Evolutionary conservation across 257 asterid genomes (phyloP).

Genomic region (Mitragyna speciosa): DNA sequence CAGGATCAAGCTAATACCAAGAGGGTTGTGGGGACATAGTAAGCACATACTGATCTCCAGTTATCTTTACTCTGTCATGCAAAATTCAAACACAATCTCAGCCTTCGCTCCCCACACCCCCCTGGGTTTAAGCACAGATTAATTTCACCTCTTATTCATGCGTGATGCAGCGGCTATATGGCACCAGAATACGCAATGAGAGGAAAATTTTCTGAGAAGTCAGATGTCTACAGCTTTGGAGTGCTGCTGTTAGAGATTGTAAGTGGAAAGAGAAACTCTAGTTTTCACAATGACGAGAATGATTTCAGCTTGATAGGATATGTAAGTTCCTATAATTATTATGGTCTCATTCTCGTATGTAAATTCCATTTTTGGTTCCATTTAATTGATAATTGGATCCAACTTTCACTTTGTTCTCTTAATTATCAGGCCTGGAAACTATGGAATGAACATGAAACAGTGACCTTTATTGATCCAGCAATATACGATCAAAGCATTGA

Average conservation of each 20-base stretch:
- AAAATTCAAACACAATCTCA: background rate
- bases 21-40: conserved; percentile 5
- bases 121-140: background rate
- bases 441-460: conserved; percentile 3
- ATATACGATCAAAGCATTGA: background rate
- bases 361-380: background rate
- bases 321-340: background rate
- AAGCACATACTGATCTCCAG: background rate
- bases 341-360: background rate
- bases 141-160: background rate
- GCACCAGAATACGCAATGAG: conserved; percentile 70
- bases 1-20: conserved; percentile 11
- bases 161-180: conserved; percentile 13
- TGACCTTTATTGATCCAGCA: background rate
- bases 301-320: conserved; percentile 5
- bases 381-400: background rate
- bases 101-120: background rate
- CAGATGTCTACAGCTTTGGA: conserved; percentile 64
- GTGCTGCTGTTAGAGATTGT: conserved; percentile 56
- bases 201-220: conserved; percentile 67
- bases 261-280: conserved; percentile 48
- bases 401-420: background rate
- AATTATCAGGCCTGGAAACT: conserved; percentile 6
- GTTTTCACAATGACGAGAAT: background rate
- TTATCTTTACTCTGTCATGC: background rate